Base-by-base conservation (phyloP, 2,329 filamentous ascomycete species). In the Ustilaginoidea virens region DNA sequence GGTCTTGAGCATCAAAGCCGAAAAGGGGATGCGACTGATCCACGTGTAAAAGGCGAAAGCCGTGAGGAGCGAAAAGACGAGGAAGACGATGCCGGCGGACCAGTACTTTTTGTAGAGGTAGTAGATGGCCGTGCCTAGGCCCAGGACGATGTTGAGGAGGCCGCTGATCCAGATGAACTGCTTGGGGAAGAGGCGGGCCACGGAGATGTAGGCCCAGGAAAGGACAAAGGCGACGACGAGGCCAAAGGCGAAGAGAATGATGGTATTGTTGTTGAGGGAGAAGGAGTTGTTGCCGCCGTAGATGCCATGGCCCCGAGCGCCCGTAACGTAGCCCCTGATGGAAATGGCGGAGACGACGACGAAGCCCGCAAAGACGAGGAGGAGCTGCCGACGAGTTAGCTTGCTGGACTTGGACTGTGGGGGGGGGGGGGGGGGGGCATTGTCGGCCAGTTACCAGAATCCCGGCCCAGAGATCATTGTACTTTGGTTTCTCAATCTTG, bases 101-200 rank as follows among this genome's bases (percentile, higher is more conserved):
- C 74, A 93, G 49, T 87, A 81, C 33, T 68, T 68, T 24, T 71
- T 63, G 34, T 66, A 74, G 25, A 93, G 69, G 61, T 92, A 92
- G 54, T 85, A 92, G 29, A 87, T 74, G 7, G 81, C 83, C 0
- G 83, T 92, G 1, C 69, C 86, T n/a, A 94, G 60, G 1, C 81
- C 82, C 42, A 83, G 77, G 31, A 78, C 58, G 43, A 93, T 79
- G 51, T 94, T 92, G 32, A 92, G 61, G 29, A 93, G 87, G 9
- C 82, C 83, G 0, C 85, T 92, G 22, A 85, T 69, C 81, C 83
- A 94, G 48, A 94, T 92, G 41, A 93, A 85, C 46, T 82, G 71
- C 55, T 90, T 92, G 4, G 86, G 85, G 39, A 87, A 87, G 26
- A 69, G 56, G 31, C 83, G 72, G 5, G 81, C 80, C 2, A 75